Conservation (phyloP, 2,329 filamentous ascomycete species). For the Boeremia lycopersici region DNA sequence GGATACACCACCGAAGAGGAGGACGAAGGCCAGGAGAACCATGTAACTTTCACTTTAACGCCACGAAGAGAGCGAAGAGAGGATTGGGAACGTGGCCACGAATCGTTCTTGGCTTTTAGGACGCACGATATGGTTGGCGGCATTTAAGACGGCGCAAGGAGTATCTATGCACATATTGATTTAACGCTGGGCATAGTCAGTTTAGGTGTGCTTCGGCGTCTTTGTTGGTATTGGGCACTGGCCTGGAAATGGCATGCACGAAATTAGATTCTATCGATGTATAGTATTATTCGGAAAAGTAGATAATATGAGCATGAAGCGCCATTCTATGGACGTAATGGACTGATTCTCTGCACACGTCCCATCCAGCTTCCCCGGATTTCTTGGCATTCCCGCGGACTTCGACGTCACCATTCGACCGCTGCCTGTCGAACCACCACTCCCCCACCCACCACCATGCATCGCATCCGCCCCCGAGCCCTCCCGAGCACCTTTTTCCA, state of each 20-base stretch:
- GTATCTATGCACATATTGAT: conserved; percentile 1
- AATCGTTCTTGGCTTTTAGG: not conserved
- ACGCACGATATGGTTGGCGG: conserved; percentile 2
- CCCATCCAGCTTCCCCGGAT: conserved; percentile 1
- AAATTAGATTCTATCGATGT: not conserved
- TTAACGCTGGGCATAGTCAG: not conserved
- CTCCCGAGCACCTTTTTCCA: conserved; percentile 9
- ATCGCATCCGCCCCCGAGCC: conserved; percentile 22
- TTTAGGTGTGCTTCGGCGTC: conserved; percentile 1
- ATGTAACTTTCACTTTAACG: conserved; percentile 27
- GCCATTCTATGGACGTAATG: not conserved
- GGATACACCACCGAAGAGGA: conserved; percentile 30
- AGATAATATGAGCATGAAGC: not conserved
- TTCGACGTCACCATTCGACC: conserved; percentile 3
- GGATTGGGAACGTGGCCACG: not conserved
- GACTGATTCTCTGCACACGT: no score
- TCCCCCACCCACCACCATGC: conserved; percentile 16
- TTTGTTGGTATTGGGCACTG: not conserved
- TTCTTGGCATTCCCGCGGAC: conserved; percentile 15
- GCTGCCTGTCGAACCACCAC: not conserved
- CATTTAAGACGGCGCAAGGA: conserved; percentile 9
- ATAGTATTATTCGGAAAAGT: not conserved
- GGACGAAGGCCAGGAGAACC: conserved; percentile 35
- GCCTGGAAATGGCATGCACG: not conserved
- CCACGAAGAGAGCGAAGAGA: not conserved